A percentile compares a stretch with the other conserved stretches of the same genome.
These are phyloP conservation scores for Epicoccum nigrum DNA, from an alignment of 2,329 filamentous ascomycete genomes.

Conservation along the genomic window DNA sequence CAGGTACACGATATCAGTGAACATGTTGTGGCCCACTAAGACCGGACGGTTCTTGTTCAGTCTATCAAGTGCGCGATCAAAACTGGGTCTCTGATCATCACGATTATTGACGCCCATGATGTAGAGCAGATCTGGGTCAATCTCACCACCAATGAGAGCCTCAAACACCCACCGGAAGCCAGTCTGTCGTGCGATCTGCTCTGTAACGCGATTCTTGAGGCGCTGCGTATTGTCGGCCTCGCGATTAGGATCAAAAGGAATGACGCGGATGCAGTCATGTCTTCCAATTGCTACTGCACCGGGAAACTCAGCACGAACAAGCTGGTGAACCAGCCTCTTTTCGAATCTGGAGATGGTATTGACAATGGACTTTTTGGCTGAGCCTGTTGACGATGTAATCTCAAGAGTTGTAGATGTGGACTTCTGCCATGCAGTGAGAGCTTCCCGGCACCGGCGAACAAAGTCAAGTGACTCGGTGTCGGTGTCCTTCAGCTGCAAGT, in stretches of 20 bases:
- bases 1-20: slow-evolving; percentile 68
- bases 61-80: slow-evolving; percentile 48
- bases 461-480: slow-evolving; percentile 61
- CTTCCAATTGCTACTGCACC: slow-evolving; percentile 52
- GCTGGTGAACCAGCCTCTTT: slow-evolving; percentile 68
- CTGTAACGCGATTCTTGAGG: slow-evolving; percentile 48
- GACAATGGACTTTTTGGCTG: slow-evolving; percentile 19
- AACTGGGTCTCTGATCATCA: slow-evolving; percentile 41
- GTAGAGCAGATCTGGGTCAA: slow-evolving; percentile 46
- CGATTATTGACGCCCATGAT: slow-evolving; percentile 46
- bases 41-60: slow-evolving; percentile 57
- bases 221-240: slow-evolving; percentile 50
- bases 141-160: slow-evolving; percentile 48
- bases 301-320: slow-evolving; percentile 67
- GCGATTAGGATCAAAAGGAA: slow-evolving; percentile 50
- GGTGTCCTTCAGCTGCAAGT: slow-evolving; percentile 59
- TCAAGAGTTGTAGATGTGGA: slow-evolving; percentile 24
- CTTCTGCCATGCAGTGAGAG: slow-evolving; percentile 56
- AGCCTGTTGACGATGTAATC: slow-evolving; percentile 40
- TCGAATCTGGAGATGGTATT: slow-evolving; percentile 57
- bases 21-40: slow-evolving; percentile 69
- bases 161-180: slow-evolving; percentile 60
- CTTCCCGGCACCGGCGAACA: slow-evolving; percentile 52
- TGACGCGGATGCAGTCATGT: slow-evolving; percentile 52
- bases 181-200: slow-evolving; percentile 52